Conservation (phyloP, 2,329 filamentous ascomycete species). For the Fusarium caatingaense region DNA sequence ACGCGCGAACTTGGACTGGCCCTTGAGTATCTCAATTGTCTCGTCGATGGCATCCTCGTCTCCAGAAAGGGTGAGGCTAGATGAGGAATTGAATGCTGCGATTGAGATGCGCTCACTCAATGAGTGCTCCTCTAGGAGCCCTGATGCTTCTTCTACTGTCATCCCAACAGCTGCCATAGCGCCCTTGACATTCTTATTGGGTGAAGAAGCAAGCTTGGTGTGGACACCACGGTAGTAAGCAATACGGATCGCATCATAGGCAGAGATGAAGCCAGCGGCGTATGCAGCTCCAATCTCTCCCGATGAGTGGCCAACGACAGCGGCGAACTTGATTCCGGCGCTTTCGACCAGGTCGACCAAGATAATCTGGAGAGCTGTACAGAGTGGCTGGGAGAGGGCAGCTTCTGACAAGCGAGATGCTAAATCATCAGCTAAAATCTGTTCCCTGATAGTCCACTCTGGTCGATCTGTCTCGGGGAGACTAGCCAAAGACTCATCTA, state of each 20-base stretch:
- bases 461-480: background rate
- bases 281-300: constrained; percentile 17
- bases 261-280: background rate
- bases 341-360: background rate
- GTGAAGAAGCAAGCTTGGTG: background rate
- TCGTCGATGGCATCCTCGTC: constrained; percentile 5
- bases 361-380: background rate
- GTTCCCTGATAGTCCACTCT: background rate
- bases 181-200: background rate
- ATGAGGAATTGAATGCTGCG: background rate
- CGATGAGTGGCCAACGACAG: constrained; percentile 8
- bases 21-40: background rate
- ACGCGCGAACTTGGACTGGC: background rate
- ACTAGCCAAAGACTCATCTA: too few relatives aligned
- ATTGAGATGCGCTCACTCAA: too few relatives aligned
- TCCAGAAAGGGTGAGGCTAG: constrained; percentile 7
- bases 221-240: constrained; percentile 2
- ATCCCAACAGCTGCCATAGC: constrained; percentile 10
- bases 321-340: background rate
- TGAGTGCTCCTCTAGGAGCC: background rate
- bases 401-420: constrained; percentile 1
- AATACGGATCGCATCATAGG: constrained; percentile 1
- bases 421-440: background rate
- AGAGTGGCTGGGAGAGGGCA: constrained; percentile 5
- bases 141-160: background rate